A percentile compares a stretch with the other conserved stretches of the same genome.
These are phyloP conservation scores for Podospora conica DNA, from an alignment of 495 filamentous ascomycete species.

Conservation along the genomic window DNA sequence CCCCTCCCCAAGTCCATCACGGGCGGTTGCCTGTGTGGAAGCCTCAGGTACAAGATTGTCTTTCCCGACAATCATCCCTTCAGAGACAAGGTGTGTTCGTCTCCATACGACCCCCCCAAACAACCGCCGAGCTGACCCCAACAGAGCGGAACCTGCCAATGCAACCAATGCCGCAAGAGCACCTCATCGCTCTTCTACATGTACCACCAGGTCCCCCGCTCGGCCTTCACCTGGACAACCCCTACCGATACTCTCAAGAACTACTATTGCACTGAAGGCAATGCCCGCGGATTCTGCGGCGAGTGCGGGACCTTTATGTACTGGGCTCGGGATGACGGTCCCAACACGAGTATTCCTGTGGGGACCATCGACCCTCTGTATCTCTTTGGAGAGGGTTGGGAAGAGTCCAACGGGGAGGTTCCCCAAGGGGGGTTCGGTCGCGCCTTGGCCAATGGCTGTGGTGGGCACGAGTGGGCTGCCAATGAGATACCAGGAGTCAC, in stretches of 20 bases:
- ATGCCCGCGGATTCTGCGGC: conserved; percentile 28
- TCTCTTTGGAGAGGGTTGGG: conserved; percentile 24
- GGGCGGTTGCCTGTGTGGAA: conserved; percentile 31
- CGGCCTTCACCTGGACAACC: conserved; percentile 20
- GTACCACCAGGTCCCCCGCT: conserved; percentile 18
- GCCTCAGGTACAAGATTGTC: conserved; percentile 23
- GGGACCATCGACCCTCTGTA: conserved; percentile 29
- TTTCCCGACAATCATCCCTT: conserved; percentile 29
- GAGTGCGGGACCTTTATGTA: conserved; percentile 30
- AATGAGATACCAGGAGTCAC: conserved; percentile 35
- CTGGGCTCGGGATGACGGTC: conserved; percentile 20
- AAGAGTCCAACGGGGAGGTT: conserved; percentile 11
- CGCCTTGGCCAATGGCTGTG: conserved; percentile 22
- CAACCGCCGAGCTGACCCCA: background rate
- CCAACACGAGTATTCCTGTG: conserved; percentile 21
- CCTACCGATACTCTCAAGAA: conserved; percentile 20
- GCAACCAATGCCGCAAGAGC: conserved; percentile 31
- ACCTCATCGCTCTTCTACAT: conserved; percentile 31
- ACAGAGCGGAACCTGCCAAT: conserved; percentile 32
- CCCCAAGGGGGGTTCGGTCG: conserved; percentile 24
- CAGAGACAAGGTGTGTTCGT: conserved; percentile 22
- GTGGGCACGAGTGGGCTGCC: conserved; percentile 22
- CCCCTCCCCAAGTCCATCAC: conserved; percentile 26
- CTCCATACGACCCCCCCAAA: background rate
- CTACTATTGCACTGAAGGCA: conserved; percentile 15